Evolutionary conservation across 2,329 filamentous ascomycete genomes (phyloP).

Genomic region (Fusarium sulawesiense): DNA sequence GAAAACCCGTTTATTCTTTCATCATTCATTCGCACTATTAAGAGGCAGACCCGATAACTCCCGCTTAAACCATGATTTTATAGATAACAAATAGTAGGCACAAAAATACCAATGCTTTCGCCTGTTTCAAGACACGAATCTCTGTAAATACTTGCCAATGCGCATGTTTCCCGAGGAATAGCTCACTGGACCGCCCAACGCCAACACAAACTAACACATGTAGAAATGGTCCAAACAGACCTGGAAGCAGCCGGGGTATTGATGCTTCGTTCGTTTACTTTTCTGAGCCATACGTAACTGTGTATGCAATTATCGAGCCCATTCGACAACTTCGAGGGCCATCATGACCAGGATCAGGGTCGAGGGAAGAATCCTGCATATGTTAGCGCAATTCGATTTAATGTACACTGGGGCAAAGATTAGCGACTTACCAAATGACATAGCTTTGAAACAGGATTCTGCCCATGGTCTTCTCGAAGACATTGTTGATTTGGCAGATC

Average conservation of each 20-base stretch:
- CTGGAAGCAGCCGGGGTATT: not conserved
- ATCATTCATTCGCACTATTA: not conserved
- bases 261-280: not conserved
- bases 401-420: slow-evolving; percentile 13
- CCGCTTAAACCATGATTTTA: slow-evolving; percentile 2
- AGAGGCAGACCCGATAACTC: slow-evolving; percentile 10
- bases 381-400: slow-evolving; percentile 45
- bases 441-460: slow-evolving; percentile 90
- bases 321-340: slow-evolving; percentile 91
- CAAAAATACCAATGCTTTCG: slow-evolving; percentile 1
- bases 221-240: not conserved
- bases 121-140: not conserved
- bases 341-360: slow-evolving; percentile 91
- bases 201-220: slow-evolving; percentile 10
- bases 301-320: slow-evolving; percentile 65
- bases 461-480: slow-evolving; percentile 95
- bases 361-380: slow-evolving; percentile 84
- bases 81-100: not conserved
- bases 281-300: not conserved
- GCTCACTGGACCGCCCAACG: slow-evolving; percentile 10
- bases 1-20: not conserved
- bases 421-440: slow-evolving; percentile 78
- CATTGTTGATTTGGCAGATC: slow-evolving; percentile 97
- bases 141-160: not conserved
- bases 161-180: not conserved